phyloP scores from a whole-genome alignment of 2,329 filamentous ascomycete species.

The Alternaria tenuissima region DNA sequence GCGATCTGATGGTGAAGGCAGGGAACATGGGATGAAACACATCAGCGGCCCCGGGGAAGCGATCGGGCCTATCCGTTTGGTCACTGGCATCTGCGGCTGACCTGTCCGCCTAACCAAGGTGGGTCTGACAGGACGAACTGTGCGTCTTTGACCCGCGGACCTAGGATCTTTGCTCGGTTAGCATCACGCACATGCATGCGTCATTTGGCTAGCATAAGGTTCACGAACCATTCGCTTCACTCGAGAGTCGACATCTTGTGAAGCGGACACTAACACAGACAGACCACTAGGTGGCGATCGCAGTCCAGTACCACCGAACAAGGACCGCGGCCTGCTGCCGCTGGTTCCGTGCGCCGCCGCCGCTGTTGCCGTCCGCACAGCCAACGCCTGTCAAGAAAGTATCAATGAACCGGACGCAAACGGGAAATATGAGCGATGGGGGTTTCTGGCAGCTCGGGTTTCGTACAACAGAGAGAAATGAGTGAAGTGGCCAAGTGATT shows the following conservation, averaged over 20 bases:
- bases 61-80: slow-evolving; percentile 19
- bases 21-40: slow-evolving; percentile 22
- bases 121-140: slow-evolving; percentile 21
- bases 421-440: neutral
- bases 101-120: slow-evolving; percentile 10
- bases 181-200: slow-evolving; percentile 3
- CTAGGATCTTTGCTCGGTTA: slow-evolving; percentile 6
- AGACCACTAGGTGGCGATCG: slow-evolving; percentile 10
- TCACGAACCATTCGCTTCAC: slow-evolving; percentile 12
- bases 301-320: slow-evolving; percentile 12
- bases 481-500: neutral
- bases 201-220: slow-evolving; percentile 10
- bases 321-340: slow-evolving; percentile 22
- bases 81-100: slow-evolving; percentile 11
- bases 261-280: neutral
- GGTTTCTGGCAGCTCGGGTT: neutral
- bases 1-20: slow-evolving; percentile 12
- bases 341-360: slow-evolving; percentile 24
- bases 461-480: neutral
- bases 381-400: slow-evolving; percentile 5
- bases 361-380: slow-evolving; percentile 13
- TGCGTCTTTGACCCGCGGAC: slow-evolving; percentile 12
- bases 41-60: slow-evolving; percentile 16
- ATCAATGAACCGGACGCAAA: slow-evolving; percentile 1
- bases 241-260: neutral